Conservation (phyloP, 2,329 filamentous ascomycete genomes). For the Curvularia lunata region DNA sequence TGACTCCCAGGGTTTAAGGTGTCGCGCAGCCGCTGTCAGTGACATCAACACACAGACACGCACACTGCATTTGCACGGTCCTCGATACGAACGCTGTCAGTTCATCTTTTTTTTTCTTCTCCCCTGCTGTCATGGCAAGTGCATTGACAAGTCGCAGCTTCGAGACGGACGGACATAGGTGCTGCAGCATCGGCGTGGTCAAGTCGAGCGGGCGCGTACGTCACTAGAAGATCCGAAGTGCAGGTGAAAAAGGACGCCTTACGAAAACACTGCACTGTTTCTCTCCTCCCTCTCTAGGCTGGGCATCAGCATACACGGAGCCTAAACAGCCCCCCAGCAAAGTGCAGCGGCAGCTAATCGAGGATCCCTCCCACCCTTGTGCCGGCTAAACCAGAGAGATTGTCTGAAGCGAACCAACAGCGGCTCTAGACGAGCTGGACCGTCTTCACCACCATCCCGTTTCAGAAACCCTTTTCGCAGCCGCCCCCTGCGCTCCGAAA, state of each 20-base stretch:
- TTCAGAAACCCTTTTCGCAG: constrained; percentile 24
- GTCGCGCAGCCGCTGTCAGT: constrained; percentile 40
- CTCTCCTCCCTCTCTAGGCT: constrained; percentile 13
- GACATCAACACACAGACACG: constrained; percentile 24
- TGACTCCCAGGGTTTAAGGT: constrained; percentile 41
- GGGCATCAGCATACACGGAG: constrained; percentile 37
- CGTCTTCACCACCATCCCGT: constrained; percentile 22
- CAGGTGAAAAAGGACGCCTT: constrained; percentile 43
- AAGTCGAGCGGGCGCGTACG: constrained; percentile 21
- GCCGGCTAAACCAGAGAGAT: constrained; percentile 48
- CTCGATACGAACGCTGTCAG: constrained; percentile 18
- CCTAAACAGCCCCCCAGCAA: constrained; percentile 30
- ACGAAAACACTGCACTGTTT: constrained; percentile 22
- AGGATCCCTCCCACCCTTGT: constrained; percentile 45
- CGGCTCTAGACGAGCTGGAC: constrained; percentile 37
- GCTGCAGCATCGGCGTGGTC: constrained; percentile 24
- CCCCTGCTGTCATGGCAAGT: constrained; percentile 11
- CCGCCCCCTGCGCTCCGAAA: constrained; percentile 24
- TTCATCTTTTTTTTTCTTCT: constrained; percentile 10
- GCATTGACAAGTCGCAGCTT: constrained; percentile 25
- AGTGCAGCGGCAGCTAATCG: constrained; percentile 47
- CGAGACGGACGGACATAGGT: constrained; percentile 16
- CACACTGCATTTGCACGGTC: constrained; percentile 17
- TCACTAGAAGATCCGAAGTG: constrained; percentile 28
- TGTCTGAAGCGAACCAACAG: constrained; percentile 49